phyloP scores from a whole-genome alignment of 768 basidiomycete species.

The Hypholoma sublateritium region DNA sequence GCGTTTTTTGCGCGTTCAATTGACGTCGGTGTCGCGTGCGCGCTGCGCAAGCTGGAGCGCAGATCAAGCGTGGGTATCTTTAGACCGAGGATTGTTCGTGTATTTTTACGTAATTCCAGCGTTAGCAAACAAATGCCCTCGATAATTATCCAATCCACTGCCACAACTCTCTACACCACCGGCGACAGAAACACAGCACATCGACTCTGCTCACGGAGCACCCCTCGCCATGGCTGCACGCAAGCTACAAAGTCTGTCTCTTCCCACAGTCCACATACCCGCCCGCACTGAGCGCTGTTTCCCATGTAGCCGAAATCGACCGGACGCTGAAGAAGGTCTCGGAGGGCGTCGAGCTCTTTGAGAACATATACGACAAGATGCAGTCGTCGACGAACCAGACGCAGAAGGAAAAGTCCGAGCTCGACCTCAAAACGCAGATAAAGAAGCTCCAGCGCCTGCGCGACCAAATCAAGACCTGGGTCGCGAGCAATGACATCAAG shows the following conservation, averaged over 20 bases:
- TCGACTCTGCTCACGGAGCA: conserved; percentile 14
- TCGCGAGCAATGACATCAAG: conserved; percentile 97
- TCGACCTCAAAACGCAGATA: conserved; percentile 79
- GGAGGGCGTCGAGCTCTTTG: conserved; percentile 94
- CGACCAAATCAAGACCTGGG: conserved; percentile 99
- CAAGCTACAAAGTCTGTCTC: conserved; percentile 78
- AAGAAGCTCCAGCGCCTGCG: conserved; percentile 98
- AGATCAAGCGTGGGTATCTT: neutral
- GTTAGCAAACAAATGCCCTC: conserved; percentile 26
- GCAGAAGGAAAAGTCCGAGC: conserved; percentile 53
- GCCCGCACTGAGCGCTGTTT: conserved; percentile 4
- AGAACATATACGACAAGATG: conserved; percentile 98
- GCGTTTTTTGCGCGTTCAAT: too few species aligned
- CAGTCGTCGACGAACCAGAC: conserved; percentile 89
- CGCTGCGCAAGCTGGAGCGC: neutral
- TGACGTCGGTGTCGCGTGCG: neutral
- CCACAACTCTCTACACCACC: conserved; percentile 10
- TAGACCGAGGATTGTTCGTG: neutral
- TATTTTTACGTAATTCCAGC: neutral
- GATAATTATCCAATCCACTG: conserved; percentile 5
- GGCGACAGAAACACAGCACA: conserved; percentile 12
- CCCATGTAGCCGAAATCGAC: conserved; percentile 88
- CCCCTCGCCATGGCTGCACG: conserved; percentile 73
- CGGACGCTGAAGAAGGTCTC: conserved; percentile 95
- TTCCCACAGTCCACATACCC: neutral